A percentile compares a stretch with the other conserved stretches of the same genome.
Conservation (phyloP, 139 green algal genomes). For the Tetradesmus lagerheimii region DNA sequence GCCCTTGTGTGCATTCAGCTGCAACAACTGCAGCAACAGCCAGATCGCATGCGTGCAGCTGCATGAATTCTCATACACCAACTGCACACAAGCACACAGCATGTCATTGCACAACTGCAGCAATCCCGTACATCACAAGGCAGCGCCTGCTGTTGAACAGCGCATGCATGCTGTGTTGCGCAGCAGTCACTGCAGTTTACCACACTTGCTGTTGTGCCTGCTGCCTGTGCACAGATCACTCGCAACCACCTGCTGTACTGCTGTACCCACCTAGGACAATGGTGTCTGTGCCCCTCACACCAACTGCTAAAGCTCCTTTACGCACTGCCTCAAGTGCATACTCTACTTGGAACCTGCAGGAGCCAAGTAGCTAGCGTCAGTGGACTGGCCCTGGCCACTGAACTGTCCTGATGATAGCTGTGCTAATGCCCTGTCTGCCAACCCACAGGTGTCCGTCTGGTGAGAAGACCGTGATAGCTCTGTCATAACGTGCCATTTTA, state of each 20-base stretch:
- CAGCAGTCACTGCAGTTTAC: not conserved
- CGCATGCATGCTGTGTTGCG: not conserved
- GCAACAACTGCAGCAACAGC: not conserved
- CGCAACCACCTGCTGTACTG: slow-evolving; percentile 3
- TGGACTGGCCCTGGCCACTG: not conserved
- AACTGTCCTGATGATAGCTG: not conserved
- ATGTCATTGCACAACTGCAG: not conserved
- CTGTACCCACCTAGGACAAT: slow-evolving; percentile 87
- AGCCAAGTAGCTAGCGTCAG: not conserved
- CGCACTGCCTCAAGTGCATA: slow-evolving; percentile 98
- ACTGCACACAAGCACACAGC: not conserved
- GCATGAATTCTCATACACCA: not conserved
- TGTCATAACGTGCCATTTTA: slow-evolving; percentile 92
- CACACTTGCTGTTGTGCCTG: not conserved
- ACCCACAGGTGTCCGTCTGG: slow-evolving; percentile 94
- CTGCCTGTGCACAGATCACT: slow-evolving; percentile 7
- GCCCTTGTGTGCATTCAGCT: not conserved
- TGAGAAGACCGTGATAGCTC: slow-evolving; percentile 99
- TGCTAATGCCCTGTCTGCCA: not conserved
- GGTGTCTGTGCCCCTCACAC: slow-evolving; percentile 89
- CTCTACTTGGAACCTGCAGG: slow-evolving; percentile 93
- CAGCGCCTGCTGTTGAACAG: not conserved
- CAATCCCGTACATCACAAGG: not conserved
- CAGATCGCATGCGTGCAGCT: not conserved
- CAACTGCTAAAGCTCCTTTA: slow-evolving; percentile 95